Evolutionary conservation across 2,329 filamentous ascomycete species (phyloP), one percentile per base, ranked within the genome.

Genomic region (Taxawa tesnikishii): DNA sequence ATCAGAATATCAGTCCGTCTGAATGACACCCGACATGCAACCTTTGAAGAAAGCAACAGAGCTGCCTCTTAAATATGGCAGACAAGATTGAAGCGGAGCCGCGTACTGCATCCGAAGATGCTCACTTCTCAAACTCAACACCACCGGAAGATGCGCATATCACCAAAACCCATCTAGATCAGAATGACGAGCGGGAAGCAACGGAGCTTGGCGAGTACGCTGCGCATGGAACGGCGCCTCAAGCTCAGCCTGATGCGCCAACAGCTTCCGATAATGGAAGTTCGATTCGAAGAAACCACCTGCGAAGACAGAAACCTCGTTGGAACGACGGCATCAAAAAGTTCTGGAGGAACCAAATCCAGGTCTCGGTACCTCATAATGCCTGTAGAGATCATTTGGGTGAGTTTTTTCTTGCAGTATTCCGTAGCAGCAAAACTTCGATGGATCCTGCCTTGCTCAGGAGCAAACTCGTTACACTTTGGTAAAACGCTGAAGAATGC

Each of bases 301-400:
- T 21, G 14, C 18, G 11, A 13, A 24, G 40, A 24, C 45, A 45
- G 21, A 14, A 28, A 15, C 37, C 40, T 32, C 44, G 45, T n/a
- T 61, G 58, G 56, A 54, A 53, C 32, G 45, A 54, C 31, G 43
- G 48, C n/a, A 29, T 60, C 12, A 43, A 45, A 16, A 56, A 45
- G 30, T 64, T 66, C 38, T 73, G 69, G 68, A 50, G 52, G 25
- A 53, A 57, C 15, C 58, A 73, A 37, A 48, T 74, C 29, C 60
- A 55, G 32, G 49, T 71, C 5, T 54, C 59, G 4, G 68, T 74
- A 11, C 61, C 65, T 10, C 62, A 65, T 38, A 55, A 59, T 16
- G 49, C 58, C 29, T 64, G 63, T 41, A 56, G 70, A 49, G 70
- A 75, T 45, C 68, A 74, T 51, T 44, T 75, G 26, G 70, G 70